Evolutionary conservation across 2,329 filamentous ascomycete species (phyloP).

Genomic region (Diplocarpon mali): DNA sequence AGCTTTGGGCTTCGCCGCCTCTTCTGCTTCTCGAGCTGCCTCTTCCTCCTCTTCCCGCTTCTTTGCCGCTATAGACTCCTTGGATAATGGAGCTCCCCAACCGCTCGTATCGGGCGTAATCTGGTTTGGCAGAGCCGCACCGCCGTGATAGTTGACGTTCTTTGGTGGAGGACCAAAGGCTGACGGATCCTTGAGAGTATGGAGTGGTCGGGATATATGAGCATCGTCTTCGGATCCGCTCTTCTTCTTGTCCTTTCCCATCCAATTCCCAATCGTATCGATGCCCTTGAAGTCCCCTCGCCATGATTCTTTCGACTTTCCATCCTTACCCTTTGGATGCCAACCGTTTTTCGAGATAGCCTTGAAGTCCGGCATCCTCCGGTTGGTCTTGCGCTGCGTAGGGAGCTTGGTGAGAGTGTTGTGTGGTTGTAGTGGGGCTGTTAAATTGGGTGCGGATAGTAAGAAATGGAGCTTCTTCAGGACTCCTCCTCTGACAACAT

Average conservation of each 20-base stretch:
- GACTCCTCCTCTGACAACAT: background rate
- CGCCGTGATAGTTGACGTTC: conserved; percentile 28
- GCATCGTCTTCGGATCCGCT: conserved; percentile 15
- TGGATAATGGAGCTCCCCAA: conserved; percentile 34
- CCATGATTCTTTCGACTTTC: conserved; percentile 40
- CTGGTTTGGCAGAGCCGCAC: conserved; percentile 21
- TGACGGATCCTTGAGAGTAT: conserved; percentile 50
- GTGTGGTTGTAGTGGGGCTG: conserved; percentile 9
- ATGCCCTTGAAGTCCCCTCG: conserved; percentile 31
- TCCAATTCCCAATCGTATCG: conserved; percentile 27
- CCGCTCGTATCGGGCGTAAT: conserved; percentile 29
- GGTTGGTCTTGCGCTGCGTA: background rate
- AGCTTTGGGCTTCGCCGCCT: conserved; percentile 22
- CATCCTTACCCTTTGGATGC: conserved; percentile 42
- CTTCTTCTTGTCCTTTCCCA: conserved; percentile 27
- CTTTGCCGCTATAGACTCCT: conserved; percentile 24
- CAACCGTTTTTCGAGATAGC: conserved; percentile 39
- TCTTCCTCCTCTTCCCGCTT: conserved; percentile 26
- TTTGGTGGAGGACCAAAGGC: conserved; percentile 59
- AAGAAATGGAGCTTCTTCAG: background rate
- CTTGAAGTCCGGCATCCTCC: conserved; percentile 35
- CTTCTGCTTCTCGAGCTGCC: conserved; percentile 21
- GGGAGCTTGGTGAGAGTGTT: conserved; percentile 1
- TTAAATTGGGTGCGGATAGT: conserved; percentile 1
- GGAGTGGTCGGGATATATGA: conserved; percentile 37